Conservation (phyloP, 225 moss, liverwort and hornwort species). For the Climacium dendroides region DNA sequence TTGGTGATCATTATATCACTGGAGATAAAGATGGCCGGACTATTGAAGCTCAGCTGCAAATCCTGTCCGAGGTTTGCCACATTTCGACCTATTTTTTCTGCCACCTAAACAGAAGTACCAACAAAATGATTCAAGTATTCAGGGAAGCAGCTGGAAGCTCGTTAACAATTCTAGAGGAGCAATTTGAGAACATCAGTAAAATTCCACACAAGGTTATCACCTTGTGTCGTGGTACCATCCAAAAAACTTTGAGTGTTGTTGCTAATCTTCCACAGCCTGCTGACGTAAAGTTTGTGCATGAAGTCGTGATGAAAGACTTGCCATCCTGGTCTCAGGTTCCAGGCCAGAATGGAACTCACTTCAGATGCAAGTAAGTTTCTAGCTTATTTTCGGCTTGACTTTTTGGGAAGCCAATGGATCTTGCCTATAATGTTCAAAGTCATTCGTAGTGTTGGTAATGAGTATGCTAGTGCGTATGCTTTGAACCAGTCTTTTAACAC, state of each 20-base stretch:
- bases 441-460: background rate
- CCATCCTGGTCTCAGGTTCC: conserved; percentile 10
- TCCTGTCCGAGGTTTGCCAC: conserved; percentile 21
- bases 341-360: conserved; percentile 8
- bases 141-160: conserved; percentile 27
- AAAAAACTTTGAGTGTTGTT: conserved; percentile 44
- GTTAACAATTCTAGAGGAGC: conserved; percentile 61
- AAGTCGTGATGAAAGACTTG: conserved; percentile 39
- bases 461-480: background rate
- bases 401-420: background rate
- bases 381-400: background rate
- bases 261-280: conserved; percentile 3
- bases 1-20: conserved; percentile 6
- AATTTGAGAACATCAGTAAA: conserved; percentile 65
- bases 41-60: conserved; percentile 7
- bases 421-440: background rate
- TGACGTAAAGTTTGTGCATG: conserved; percentile 36
- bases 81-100: conserved; percentile 46
- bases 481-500: background rate
- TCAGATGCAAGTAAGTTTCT: conserved; percentile 22
- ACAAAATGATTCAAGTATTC: conserved; percentile 72
- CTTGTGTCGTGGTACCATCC: conserved; percentile 71
- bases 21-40: conserved; percentile 29
- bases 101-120: conserved; percentile 30
- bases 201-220: conserved; percentile 85